Conservation (phyloP, 345 rosid genomes). For the Citrus medica region DNA sequence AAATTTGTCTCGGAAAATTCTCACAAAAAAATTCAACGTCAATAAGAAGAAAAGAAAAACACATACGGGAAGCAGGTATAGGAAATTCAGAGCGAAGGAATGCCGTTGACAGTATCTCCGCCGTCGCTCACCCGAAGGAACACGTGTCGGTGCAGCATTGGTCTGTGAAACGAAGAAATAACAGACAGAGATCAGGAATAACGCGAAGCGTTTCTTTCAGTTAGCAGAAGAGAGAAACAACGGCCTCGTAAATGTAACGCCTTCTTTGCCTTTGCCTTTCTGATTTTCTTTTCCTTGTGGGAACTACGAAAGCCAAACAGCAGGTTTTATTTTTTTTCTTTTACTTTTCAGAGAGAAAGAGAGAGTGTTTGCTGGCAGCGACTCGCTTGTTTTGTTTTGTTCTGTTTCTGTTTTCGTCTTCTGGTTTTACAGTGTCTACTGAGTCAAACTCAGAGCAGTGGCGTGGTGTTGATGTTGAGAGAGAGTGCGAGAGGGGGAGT, state of each 20-base stretch:
- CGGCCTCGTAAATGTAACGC: too few species aligned
- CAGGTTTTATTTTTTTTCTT: not conserved
- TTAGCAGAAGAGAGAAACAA: not conserved
- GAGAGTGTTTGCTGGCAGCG: too few species aligned
- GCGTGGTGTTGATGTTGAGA: too few species aligned
- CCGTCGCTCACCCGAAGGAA: not conserved
- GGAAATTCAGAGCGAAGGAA: constrained; percentile 21
- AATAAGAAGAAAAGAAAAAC: not conserved
- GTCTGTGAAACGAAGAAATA: not conserved
- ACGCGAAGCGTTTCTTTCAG: not conserved
- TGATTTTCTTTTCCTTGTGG: not conserved
- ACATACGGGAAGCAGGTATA: constrained; percentile 16
- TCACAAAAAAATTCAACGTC: not conserved
- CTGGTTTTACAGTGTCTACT: too few species aligned
- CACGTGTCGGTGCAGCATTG: constrained; percentile 30
- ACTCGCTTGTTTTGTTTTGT: too few species aligned
- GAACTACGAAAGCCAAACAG: constrained; percentile 6
- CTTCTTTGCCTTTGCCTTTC: not conserved
- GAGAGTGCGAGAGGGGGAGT: too few species aligned
- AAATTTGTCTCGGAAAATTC: constrained; percentile 2
- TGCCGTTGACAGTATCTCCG: constrained; percentile 10
- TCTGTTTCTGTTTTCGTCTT: too few species aligned
- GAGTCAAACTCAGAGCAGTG: too few species aligned
- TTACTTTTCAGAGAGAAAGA: not conserved
- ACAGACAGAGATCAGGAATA: constrained; percentile 8